Evolutionary conservation across 1,284 basidiomycete genomes (phyloP), one percentile per base, ranked within the genome.

Genomic region (Rugosomyces carneus): DNA sequence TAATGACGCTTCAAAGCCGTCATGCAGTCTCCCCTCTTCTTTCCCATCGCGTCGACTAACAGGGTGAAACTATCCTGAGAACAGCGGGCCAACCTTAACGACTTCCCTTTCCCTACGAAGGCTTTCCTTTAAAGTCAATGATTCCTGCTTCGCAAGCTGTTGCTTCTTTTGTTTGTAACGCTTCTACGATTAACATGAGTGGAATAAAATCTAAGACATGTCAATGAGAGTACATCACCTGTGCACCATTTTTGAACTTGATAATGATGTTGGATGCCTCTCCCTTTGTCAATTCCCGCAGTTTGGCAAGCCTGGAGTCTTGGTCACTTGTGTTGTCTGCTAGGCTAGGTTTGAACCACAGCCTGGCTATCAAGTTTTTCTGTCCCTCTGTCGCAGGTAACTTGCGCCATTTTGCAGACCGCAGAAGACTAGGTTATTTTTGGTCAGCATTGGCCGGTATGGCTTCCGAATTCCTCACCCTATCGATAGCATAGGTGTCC

Each of bases 231-330:
- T 20, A 38, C 16, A 66, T 23, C 58, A 85, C 86, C 66, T 78
- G 68, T 27, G 84, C 85, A 18, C 89, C 90, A 58, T 92, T 83
- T 59, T 79, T 86, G 48, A 89, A 51, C 8, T 88, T 77, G 18
- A 81, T 81, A 49, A 93, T 85, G 34, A 92, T 78, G 52, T 82
- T 81, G 0, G 81, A 82, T 23, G 89, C 88, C 52, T 87, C 75
- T 0, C 90, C 89, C 62, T 87, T 90, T 2, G 76, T 89, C 56
- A 93, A 57, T 0, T 50, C 61, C 39, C 58, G 60, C 13, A 81
- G 58, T 32, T 60, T 60, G 18, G 69, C 60, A 16, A 51, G 51
- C 34, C 50, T 55, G 13, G 36, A 40, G 3, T 27, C 39, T 32
- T 53, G 49, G 32, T 57, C 50, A 2, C 44, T 48, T 9, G 15